Evolutionary conservation across 1,284 basidiomycete genomes (phyloP).

Genomic region (Rhodotorula glutinis): DNA sequence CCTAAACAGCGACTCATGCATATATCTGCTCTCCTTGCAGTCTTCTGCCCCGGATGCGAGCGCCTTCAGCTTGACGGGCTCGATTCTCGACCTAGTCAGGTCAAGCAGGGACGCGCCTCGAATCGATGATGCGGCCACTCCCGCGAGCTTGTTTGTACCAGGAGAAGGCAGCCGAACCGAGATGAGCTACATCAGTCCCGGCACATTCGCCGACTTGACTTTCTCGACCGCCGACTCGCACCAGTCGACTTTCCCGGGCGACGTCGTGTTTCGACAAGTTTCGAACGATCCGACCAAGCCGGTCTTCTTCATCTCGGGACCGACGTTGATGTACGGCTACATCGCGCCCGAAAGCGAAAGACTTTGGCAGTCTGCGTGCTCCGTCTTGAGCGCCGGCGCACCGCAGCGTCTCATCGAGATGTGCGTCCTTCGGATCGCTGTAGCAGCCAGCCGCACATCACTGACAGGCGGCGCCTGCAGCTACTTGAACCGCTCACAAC

Average conservation of each 20-base stretch:
- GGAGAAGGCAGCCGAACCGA: background rate
- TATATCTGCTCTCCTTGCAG: background rate
- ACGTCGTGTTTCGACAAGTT: slow-evolving; percentile 44
- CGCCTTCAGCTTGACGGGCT: background rate
- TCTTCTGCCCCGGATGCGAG: background rate
- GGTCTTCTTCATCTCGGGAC: slow-evolving; percentile 46
- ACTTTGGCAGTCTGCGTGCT: background rate
- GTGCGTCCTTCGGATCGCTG: no score
- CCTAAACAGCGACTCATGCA: background rate
- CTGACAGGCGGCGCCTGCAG: no score
- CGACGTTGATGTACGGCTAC: slow-evolving; percentile 43
- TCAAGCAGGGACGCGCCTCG: background rate
- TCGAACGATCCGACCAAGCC: slow-evolving; percentile 41
- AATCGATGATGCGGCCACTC: background rate
- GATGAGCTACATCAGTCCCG: background rate
- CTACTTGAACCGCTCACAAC: slow-evolving; percentile 1
- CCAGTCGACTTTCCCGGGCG: slow-evolving; percentile 10
- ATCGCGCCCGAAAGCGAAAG: background rate
- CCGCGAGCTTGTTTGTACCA: background rate
- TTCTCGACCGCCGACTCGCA: slow-evolving; percentile 7
- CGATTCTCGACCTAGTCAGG: background rate
- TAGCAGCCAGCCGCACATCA: no score
- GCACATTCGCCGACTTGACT: slow-evolving; percentile 4
- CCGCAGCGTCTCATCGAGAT: slow-evolving; percentile 5
- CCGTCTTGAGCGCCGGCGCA: background rate